phyloP scores from a whole-genome alignment of 129 eudicot species.

The Escallonia herrerae region DNA sequence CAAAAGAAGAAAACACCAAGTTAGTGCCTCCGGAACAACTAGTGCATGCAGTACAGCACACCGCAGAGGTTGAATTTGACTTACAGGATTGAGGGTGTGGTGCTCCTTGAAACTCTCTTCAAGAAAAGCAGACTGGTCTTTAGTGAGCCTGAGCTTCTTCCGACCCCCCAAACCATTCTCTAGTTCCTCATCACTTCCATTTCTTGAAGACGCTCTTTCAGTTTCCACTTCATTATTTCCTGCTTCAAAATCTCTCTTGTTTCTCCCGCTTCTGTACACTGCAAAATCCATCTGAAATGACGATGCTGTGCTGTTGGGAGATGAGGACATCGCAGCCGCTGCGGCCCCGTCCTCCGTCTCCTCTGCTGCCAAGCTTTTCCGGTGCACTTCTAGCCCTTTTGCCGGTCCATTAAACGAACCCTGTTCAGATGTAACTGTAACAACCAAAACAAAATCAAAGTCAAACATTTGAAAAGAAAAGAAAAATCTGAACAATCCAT shows the following conservation, averaged over 20 bases:
- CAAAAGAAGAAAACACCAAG: too few relatives aligned
- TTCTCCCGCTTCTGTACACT: constrained; percentile 28
- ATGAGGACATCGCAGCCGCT: constrained; percentile 11
- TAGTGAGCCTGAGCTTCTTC: constrained; percentile 64
- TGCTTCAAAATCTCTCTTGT: constrained; percentile 28
- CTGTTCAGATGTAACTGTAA: constrained; percentile 49
- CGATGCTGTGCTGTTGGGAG: constrained; percentile 66
- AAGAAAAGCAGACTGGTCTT: constrained; percentile 81
- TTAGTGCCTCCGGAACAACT: too few relatives aligned
- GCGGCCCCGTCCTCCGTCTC: constrained; percentile 37
- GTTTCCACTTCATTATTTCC: constrained; percentile 22
- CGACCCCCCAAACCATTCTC: constrained; percentile 30
- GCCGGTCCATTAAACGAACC: constrained; percentile 28
- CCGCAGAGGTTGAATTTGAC: constrained; percentile 4
- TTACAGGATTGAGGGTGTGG: constrained; percentile 77
- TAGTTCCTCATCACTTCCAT: constrained; percentile 52
- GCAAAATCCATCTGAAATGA: constrained; percentile 65
- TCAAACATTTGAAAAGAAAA: not conserved
- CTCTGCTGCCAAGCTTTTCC: constrained; percentile 18
- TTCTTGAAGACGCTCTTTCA: constrained; percentile 29
- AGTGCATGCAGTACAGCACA: too few relatives aligned
- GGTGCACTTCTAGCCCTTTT: constrained; percentile 30
- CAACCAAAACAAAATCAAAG: not conserved
- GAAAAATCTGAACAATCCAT: not conserved
- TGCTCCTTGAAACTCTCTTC: constrained; percentile 89